These are phyloP conservation scores for Phytopythium litorale DNA, from an alignment of 352 stramenopile genomes.

Conservation along the genomic window DNA sequence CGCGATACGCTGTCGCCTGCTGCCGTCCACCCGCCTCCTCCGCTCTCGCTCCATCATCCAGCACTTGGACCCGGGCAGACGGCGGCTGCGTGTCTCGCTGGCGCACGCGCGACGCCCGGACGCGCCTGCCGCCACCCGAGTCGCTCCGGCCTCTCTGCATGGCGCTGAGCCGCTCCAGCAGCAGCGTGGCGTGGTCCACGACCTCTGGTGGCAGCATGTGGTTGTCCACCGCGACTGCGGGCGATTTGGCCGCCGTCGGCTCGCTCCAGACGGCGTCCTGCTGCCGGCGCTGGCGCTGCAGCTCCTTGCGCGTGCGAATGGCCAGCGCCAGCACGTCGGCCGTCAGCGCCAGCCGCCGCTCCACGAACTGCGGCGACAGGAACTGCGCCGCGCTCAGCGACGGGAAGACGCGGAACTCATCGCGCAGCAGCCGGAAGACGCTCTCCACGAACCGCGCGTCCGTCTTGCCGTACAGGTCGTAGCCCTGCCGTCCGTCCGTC, in stretches of 20 bases:
- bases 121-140: background rate
- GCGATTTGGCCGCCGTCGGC: conserved; percentile 18
- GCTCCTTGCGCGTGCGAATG: conserved; percentile 45
- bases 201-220: conserved; percentile 26
- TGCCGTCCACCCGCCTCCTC: background rate
- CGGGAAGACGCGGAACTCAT: conserved; percentile 74
- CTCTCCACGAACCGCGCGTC: conserved; percentile 75
- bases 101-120: background rate
- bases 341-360: conserved; percentile 53
- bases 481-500: conserved; percentile 22
- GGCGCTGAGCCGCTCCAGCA: conserved; percentile 26
- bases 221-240: conserved; percentile 27
- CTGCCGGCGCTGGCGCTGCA: conserved; percentile 28
- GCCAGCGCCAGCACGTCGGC: conserved; percentile 46
- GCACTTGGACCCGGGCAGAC: background rate
- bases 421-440: conserved; percentile 62
- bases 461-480: conserved; percentile 76
- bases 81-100: background rate
- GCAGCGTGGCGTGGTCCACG: conserved; percentile 23
- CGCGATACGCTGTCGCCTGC: background rate
- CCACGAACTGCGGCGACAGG: conserved; percentile 52
- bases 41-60: background rate
- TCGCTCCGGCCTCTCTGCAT: background rate
- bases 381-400: conserved; percentile 61
- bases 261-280: conserved; percentile 57